phyloP scores from a whole-genome alignment of 202 grass and related monocot genomes.

The Panicum virgatum region DNA sequence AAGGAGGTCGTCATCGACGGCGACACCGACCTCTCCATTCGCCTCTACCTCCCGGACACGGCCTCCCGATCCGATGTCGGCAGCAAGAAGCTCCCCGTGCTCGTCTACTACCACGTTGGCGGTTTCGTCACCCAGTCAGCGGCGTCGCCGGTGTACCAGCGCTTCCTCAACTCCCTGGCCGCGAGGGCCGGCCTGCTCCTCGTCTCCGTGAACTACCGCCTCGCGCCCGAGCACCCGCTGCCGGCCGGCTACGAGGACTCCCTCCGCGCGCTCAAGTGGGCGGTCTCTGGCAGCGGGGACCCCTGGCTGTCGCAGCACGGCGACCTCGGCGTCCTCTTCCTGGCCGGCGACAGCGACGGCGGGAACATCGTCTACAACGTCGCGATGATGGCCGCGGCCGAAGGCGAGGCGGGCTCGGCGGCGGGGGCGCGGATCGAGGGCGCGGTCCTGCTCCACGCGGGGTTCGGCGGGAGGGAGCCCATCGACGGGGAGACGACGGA shows the following conservation, averaged over 20 bases:
- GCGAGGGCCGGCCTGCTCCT: constrained; percentile 34
- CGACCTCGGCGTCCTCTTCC: constrained; percentile 49
- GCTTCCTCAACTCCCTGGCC: constrained; percentile 49
- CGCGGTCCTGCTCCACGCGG: constrained; percentile 41
- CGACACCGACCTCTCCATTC: constrained; percentile 21
- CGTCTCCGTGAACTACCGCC: constrained; percentile 63
- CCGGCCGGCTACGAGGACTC: constrained; percentile 54
- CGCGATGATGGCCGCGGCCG: constrained; percentile 11
- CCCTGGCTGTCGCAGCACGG: constrained; percentile 48
- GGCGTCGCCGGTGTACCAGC: constrained; percentile 37
- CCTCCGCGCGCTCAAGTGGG: constrained; percentile 49
- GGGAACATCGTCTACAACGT: constrained; percentile 58
- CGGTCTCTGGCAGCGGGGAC: constrained; percentile 19
- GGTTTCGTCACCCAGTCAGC: constrained; percentile 47
- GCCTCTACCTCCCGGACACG: constrained; percentile 50
- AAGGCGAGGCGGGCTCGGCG: background rate
- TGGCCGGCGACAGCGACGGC: constrained; percentile 66
- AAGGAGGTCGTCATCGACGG: constrained; percentile 56
- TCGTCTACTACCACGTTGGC: constrained; percentile 61
- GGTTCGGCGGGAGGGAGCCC: constrained; percentile 48
- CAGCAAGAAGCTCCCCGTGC: constrained; percentile 36
- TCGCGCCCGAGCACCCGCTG: constrained; percentile 58
- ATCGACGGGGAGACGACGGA: constrained; percentile 18
- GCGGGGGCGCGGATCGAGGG: constrained; percentile 37
- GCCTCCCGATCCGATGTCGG: background rate